Conservation (phyloP, 306 rosid genomes). For the Biancaea sappan region DNA sequence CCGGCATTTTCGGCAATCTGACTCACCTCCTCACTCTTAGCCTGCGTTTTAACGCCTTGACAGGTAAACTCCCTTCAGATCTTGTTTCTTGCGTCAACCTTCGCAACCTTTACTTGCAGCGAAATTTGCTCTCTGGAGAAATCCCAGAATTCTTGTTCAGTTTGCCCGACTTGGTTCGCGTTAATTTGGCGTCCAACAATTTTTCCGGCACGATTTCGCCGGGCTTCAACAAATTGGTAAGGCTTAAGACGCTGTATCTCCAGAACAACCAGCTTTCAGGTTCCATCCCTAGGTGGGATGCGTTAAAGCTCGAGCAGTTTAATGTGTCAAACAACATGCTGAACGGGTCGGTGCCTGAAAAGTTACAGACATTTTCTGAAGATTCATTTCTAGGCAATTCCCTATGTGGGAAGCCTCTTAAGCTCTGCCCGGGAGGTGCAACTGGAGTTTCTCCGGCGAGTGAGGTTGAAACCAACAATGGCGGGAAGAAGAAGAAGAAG, state of each 20-base stretch:
- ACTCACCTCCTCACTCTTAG: conserved; percentile 64
- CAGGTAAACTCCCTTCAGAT: conserved; percentile 58
- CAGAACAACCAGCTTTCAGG: conserved; percentile 53
- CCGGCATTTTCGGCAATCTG: conserved; percentile 53
- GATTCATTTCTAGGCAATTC: conserved; percentile 60
- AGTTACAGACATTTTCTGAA: conserved; percentile 39
- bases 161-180: conserved; percentile 50
- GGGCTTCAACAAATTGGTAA: conserved; percentile 38
- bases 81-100: conserved; percentile 55
- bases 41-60: conserved; percentile 62
- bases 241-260: conserved; percentile 53
- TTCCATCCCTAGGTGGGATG: conserved; percentile 39
- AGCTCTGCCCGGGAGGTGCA: conserved; percentile 45
- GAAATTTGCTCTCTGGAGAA: conserved; percentile 46
- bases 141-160: conserved; percentile 46
- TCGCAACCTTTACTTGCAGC: conserved; percentile 64
- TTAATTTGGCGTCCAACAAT: conserved; percentile 63
- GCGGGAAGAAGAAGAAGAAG: conserved; percentile 36
- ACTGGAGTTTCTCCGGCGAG: conserved; percentile 23
- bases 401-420: conserved; percentile 64
- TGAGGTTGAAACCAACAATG: conserved; percentile 32
- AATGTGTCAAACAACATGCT: conserved; percentile 62
- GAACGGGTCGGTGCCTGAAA: conserved; percentile 59
- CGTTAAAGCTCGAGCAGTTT: conserved; percentile 49
- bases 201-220: conserved; percentile 50